These are phyloP conservation scores for Sugiyamaella castrensis DNA, from an alignment of 1,139 yeast genomes.

Conservation along the genomic window DNA sequence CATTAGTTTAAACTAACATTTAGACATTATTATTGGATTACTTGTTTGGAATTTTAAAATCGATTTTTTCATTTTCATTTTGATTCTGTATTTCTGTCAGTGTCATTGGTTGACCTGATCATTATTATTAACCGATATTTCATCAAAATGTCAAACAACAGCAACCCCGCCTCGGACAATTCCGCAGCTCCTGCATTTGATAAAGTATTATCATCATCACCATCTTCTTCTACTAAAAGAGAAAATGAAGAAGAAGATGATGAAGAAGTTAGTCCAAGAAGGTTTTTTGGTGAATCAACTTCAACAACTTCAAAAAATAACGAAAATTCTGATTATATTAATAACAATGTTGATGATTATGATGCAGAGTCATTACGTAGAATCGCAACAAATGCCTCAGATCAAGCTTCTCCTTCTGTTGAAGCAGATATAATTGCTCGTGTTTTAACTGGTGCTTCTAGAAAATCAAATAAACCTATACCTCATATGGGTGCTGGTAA, in stretches of 20 bases:
- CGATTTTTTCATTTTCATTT: too few species aligned
- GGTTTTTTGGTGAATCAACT: background rate
- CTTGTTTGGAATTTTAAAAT: too few species aligned
- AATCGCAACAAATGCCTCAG: constrained; percentile 3
- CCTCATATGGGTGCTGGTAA: constrained; percentile 45
- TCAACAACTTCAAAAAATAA: background rate
- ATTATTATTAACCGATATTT: too few species aligned
- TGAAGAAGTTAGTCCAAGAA: constrained; percentile 3
- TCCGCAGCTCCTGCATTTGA: too few species aligned
- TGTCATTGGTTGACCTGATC: too few species aligned
- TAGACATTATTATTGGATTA: too few species aligned
- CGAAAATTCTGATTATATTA: background rate
- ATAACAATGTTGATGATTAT: background rate
- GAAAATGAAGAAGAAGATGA: constrained; percentile 6
- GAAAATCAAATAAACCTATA: constrained; percentile 20
- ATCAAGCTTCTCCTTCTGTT: constrained; percentile 8
- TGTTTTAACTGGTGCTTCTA: constrained; percentile 19
- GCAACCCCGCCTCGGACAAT: too few species aligned
- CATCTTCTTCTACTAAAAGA: background rate
- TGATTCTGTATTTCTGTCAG: too few species aligned
- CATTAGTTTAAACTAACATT: too few species aligned
- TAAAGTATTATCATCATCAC: background rate
- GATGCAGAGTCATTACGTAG: background rate
- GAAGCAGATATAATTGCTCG: constrained; percentile 19
- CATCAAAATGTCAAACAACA: background rate